Conservation (phyloP, 169 alveolate genomes). For the Toxoplasma gondii region DNA sequence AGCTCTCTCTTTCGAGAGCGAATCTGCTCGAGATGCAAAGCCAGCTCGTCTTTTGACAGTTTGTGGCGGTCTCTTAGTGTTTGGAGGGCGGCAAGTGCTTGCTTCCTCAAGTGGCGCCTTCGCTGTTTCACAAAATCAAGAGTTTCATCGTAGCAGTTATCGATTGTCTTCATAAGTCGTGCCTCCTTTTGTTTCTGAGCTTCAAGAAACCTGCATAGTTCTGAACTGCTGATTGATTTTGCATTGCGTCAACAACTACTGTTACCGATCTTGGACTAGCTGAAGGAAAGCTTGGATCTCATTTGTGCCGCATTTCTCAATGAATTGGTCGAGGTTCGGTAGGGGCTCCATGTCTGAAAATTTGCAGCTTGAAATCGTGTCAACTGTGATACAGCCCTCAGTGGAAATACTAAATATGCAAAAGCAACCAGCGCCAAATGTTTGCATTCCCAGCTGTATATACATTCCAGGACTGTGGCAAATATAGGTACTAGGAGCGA, state of each 20-base stretch:
- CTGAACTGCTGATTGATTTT: too few species aligned
- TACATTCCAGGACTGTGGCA: too few species aligned
- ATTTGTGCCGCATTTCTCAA: slow-evolving; percentile 21
- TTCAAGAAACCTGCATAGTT: background rate
- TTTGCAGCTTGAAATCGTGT: background rate
- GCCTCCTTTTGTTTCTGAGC: slow-evolving; percentile 25
- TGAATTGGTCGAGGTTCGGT: background rate
- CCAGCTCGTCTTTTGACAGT: background rate
- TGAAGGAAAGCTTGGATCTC: slow-evolving; percentile 34
- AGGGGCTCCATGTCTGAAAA: slow-evolving; percentile 12
- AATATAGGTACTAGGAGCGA: too few species aligned
- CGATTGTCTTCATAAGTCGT: background rate
- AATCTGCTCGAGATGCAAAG: background rate
- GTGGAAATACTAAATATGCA: background rate
- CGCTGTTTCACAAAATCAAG: background rate
- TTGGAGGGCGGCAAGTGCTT: background rate
- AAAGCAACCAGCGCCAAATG: background rate
- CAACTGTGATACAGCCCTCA: background rate
- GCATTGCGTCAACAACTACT: background rate
- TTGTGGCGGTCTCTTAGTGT: background rate
- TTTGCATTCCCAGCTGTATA: too few species aligned
- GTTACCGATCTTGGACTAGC: background rate
- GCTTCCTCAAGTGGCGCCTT: background rate
- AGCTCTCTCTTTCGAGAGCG: background rate
- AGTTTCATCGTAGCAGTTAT: background rate